A percentile compares a stretch with the other conserved stretches of the same genome.
Evolutionary conservation across 148 eudicot species (phyloP).

Genomic region (Cornus controversa): DNA sequence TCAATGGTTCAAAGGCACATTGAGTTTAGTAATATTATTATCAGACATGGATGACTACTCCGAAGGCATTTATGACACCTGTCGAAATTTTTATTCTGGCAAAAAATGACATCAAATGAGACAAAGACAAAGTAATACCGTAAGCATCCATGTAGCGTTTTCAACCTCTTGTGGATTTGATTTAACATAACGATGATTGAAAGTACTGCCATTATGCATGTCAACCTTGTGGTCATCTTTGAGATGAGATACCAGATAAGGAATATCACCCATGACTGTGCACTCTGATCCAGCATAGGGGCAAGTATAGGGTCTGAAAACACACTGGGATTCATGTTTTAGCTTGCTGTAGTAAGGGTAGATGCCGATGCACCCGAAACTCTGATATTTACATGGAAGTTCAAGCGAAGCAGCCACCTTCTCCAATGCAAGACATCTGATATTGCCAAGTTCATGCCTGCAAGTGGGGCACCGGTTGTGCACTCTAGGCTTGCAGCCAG

Average conservation of each 20-base stretch:
- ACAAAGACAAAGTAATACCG: slow-evolving; percentile 44
- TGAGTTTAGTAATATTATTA: background rate
- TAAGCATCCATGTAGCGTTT: slow-evolving; percentile 97
- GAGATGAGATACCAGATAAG: slow-evolving; percentile 66
- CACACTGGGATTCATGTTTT: slow-evolving; percentile 77
- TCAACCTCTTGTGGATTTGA: slow-evolving; percentile 89
- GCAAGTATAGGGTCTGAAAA: slow-evolving; percentile 81
- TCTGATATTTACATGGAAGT: slow-evolving; percentile 80
- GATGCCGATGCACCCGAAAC: slow-evolving; percentile 73
- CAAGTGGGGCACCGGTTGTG: slow-evolving; percentile 97
- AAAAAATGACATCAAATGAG: background rate
- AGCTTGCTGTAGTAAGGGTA: slow-evolving; percentile 88
- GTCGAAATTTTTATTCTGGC: too few relatives aligned
- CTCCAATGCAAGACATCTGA: slow-evolving; percentile 86
- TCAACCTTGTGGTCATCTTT: slow-evolving; percentile 93
- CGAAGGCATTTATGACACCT: background rate
- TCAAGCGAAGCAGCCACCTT: slow-evolving; percentile 94
- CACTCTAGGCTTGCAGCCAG: slow-evolving; percentile 89
- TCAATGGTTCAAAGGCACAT: background rate
- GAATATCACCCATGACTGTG: slow-evolving; percentile 71
- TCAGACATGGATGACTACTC: background rate
- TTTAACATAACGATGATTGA: slow-evolving; percentile 93
- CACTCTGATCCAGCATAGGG: slow-evolving; percentile 97
- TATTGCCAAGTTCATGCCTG: slow-evolving; percentile 95
- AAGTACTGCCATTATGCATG: slow-evolving; percentile 90